Percentiles rank a stretch among this genome's conserved stretches.
Conservation (phyloP, 192 early-diverging fungal genomes). For the Coemansia pectinata region DNA sequence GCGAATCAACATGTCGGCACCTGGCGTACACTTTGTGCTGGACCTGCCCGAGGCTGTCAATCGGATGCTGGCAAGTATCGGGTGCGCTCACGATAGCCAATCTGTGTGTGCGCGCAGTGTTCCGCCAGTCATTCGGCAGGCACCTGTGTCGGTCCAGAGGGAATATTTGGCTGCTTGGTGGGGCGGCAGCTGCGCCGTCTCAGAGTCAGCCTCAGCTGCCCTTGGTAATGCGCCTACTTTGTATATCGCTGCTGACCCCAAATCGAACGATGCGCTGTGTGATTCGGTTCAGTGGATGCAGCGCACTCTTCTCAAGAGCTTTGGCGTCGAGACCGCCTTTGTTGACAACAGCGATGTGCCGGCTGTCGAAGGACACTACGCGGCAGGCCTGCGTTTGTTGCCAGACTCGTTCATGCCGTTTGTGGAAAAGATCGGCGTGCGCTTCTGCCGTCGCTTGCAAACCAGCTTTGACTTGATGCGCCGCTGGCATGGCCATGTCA, state of each 20-base stretch:
- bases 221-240: not conserved
- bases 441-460: conserved; percentile 30
- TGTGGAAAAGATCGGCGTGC: conserved; percentile 39
- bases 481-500: conserved; percentile 35
- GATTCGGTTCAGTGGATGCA: conserved; percentile 10
- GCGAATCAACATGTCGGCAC: conserved; percentile 2
- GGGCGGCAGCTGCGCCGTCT: conserved; percentile 15
- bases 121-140: conserved; percentile 3
- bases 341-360: not conserved
- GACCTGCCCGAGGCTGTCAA: conserved; percentile 15
- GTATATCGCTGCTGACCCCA: not conserved
- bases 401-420: conserved; percentile 17
- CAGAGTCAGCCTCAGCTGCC: not conserved
- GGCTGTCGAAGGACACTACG: not conserved
- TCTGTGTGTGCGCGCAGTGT: not conserved
- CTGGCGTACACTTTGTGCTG: conserved; percentile 5
- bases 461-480: conserved; percentile 22
- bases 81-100: not conserved
- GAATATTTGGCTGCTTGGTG: conserved; percentile 56
- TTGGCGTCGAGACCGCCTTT: not conserved
- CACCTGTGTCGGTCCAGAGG: conserved; percentile 45
- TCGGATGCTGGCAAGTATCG: not conserved
- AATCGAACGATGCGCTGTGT: not conserved
- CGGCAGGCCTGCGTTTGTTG: conserved; percentile 12
- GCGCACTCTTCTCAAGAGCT: not conserved